These are phyloP conservation scores for Lanmaoa rubissima DNA, from an alignment of 768 basidiomycete genomes.

Conservation along the genomic window DNA sequence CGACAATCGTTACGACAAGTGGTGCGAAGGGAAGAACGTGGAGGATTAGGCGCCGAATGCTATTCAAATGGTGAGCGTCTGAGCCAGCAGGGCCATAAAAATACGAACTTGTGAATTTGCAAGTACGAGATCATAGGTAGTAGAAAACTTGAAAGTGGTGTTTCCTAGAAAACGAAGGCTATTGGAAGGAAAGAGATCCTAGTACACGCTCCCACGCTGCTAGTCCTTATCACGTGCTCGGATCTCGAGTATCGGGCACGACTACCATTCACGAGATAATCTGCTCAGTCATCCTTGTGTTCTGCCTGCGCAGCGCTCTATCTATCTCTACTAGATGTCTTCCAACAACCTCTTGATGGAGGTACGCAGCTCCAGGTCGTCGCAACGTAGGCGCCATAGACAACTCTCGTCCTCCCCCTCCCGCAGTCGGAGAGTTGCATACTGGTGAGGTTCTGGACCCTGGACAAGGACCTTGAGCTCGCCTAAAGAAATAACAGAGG, in stretches of 20 bases:
- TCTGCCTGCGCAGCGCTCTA: not conserved
- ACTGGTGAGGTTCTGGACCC: constrained; percentile 16
- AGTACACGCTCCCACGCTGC: not conserved
- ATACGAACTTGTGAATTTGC: constrained; percentile 31
- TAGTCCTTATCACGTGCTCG: not conserved
- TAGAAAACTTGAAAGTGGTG: not conserved
- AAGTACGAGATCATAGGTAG: constrained; percentile 52
- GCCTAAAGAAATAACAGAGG: constrained; percentile 38
- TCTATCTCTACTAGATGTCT: constrained; percentile 12
- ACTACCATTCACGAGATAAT: not conserved
- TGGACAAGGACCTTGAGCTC: constrained; percentile 61
- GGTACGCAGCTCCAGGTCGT: constrained; percentile 41
- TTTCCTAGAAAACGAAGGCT: not conserved
- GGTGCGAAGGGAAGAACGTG: constrained; percentile 58
- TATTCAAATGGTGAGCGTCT: constrained; percentile 11
- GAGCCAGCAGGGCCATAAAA: not conserved
- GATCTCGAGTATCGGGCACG: not conserved
- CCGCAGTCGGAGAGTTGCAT: constrained; percentile 52
- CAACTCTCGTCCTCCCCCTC: constrained; percentile 69
- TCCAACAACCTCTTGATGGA: constrained; percentile 45
- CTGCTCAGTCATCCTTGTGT: no score
- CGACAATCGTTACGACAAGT: constrained; percentile 55
- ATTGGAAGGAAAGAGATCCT: constrained; percentile 11
- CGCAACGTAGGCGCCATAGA: constrained; percentile 66
- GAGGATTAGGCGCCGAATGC: constrained; percentile 33